These are phyloP conservation scores for Pholiota conissans DNA, from an alignment of 768 basidiomycete species.

Conservation along the genomic window DNA sequence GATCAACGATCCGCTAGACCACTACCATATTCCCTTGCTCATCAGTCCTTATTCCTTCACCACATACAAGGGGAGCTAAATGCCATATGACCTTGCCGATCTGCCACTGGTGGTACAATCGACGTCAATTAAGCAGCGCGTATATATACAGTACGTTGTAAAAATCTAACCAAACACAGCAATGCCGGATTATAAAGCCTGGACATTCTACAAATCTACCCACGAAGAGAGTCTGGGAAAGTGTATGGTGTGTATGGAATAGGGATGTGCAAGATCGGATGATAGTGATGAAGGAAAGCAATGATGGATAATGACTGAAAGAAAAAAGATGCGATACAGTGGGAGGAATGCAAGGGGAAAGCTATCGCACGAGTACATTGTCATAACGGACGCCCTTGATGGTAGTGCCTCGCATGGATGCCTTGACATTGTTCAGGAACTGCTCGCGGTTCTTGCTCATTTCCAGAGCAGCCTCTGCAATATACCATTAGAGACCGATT, in stretches of 20 bases:
- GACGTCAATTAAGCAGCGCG: slow-evolving; percentile 23
- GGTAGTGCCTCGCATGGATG: slow-evolving; percentile 78
- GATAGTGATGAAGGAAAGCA: slow-evolving; percentile 27
- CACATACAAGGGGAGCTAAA: slow-evolving; percentile 87
- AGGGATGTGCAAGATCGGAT: slow-evolving; percentile 32
- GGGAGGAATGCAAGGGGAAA: slow-evolving; percentile 9
- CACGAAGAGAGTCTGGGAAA: slow-evolving; percentile 23
- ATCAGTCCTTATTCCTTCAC: slow-evolving; percentile 92
- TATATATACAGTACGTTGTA: slow-evolving; percentile 24
- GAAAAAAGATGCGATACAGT: slow-evolving; percentile 15
- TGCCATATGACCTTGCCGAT: slow-evolving; percentile 2
- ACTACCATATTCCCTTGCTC: slow-evolving; percentile 90
- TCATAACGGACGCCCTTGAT: slow-evolving; percentile 83
- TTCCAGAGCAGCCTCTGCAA: slow-evolving; percentile 91
- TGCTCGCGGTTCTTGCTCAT: slow-evolving; percentile 84
- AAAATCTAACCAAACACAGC: slow-evolving; percentile 20
- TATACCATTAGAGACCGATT: background rate
- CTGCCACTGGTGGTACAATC: slow-evolving; percentile 18
- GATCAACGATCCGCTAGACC: slow-evolving; percentile 70
- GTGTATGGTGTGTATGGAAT: slow-evolving; percentile 29
- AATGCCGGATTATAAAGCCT: slow-evolving; percentile 20
- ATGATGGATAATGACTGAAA: slow-evolving; percentile 17
- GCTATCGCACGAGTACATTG: slow-evolving; percentile 58
- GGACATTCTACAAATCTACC: slow-evolving; percentile 37
- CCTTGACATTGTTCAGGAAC: slow-evolving; percentile 84